Evolutionary conservation across 2,329 filamentous ascomycete species (phyloP), one percentile per base, ranked within the genome.

Genomic region (Alternaria sp.): DNA sequence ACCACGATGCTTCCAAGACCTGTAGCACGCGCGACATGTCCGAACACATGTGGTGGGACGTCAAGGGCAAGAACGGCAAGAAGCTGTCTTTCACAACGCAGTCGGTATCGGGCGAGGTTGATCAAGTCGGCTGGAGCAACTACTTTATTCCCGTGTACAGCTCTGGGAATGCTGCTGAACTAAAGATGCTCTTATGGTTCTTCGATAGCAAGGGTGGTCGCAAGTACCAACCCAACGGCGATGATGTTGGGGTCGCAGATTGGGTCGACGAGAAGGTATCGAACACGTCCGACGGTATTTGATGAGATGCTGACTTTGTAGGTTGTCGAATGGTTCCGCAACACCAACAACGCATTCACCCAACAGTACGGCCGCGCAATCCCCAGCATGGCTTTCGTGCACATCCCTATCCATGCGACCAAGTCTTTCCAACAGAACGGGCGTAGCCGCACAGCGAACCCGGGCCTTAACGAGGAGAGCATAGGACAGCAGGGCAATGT

Each of bases 121-220:
- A 83, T 7, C 28, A 67, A 17, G 59, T 74, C 1, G 73, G 74
- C 5, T 65, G 67, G 23, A 82, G 82, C 9, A 87, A 87, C 62
- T 87, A 86, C 69, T 85, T 82, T 56, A 66, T 86, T 6, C 80
- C 80, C 0, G 73, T 87, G 2, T 85, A 83, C 65, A 63, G 60
- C n/a, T 68, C 66, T 17, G 52, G 34, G 3, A 71, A 83, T 79
- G 40, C 54, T 6, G 57, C 55, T 13, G 67, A 65, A 3, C 59
- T 75, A 5, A 81, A 57, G 54, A 83, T 85, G 6, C 65, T 92
- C 0, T 78, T 92, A 1, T 92, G 88, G 87, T 91, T 91, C 77
- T 91, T 92, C 66, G 90, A 92, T 68, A 74, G 70, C 56, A 72
- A 65, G 41, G 72, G 71, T 45, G 73, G 72, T 2, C 61, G 57